Base-by-base conservation (phyloP, 768 basidiomycete genomes). In the Suillus paluster region DNA sequence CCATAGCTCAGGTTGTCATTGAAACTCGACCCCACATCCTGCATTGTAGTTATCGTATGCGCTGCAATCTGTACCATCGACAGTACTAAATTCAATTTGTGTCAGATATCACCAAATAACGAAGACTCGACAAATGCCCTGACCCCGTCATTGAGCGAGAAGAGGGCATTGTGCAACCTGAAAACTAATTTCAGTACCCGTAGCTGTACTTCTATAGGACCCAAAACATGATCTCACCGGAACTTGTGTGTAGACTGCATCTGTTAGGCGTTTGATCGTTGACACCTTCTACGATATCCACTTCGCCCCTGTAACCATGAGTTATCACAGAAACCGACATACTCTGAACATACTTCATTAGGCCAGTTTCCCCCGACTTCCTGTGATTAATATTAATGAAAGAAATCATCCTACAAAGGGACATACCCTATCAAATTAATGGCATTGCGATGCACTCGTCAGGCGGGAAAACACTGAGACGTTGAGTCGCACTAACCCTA, bases 241-340 rank as follows among this genome's bases (percentile, higher is more conserved):
- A 23, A 21, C 52, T 23, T 2, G 64, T 74, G 56, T 78, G 77
- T 15, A 79, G 56, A n/a, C 71, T 75, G 12, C 71, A 68, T 23
- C 65, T 63, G 53, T 78, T 73, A 2, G 77, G 74, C 5, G 44
- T 17, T n/a, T 58, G 17, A 54, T 68, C 39, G 46, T 78, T 78
- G 59, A 73, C 73, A 8, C 76, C 76, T 44, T 77, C 75, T 2
- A 77, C 17, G 14, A 76, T 75, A 61, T 76, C 75, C 3, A 74
- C 63, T 62, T 74, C 73, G 1, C 74, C 72, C n/a, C 73, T 75
- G 49, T 34, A 34, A 0, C 14, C n/a, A 4, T 59, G 23, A 36
- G 23, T 27, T 34, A 41, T 59, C 12, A 60, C n/a, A 34, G 15
- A 60, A 23, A 58, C 19, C 14, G 5, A 39, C 17, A 33, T 10